These are phyloP conservation scores for Diplodia corticola DNA, from an alignment of 2,329 filamentous ascomycete genomes.

Conservation along the genomic window DNA sequence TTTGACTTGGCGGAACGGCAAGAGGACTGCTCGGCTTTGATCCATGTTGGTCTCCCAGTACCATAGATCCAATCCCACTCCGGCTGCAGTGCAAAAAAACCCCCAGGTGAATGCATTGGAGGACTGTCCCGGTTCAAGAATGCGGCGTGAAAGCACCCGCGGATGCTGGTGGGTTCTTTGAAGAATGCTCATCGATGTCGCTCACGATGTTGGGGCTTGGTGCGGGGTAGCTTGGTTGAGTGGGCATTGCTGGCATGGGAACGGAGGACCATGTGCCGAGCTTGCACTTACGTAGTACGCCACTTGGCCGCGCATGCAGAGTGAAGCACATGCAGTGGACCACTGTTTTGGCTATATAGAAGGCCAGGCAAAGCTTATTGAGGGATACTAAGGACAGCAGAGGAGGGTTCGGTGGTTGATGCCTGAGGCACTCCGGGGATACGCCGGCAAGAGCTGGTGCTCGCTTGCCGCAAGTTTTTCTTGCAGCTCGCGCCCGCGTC, in stretches of 20 bases:
- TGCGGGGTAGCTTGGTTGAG: conserved; percentile 4
- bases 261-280: conserved; percentile 2
- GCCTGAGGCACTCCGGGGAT: neutral
- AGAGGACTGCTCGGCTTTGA: neutral
- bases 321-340: neutral
- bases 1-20: neutral
- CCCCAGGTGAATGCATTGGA: no score
- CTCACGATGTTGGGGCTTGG: neutral
- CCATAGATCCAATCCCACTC: neutral
- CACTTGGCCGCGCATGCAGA: neutral
- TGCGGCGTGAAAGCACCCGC: no score
- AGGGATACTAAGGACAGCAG: neutral
- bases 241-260: neutral
- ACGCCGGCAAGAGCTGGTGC: neutral
- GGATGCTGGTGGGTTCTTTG: neutral
- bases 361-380: neutral
- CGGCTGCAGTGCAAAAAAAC: neutral
- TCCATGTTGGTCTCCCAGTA: neutral
- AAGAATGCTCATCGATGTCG: neutral
- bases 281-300: neutral
- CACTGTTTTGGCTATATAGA: neutral
- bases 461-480: neutral
- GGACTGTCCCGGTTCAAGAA: no score
- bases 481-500: neutral
- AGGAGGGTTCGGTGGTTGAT: neutral